phyloP scores from a whole-genome alignment of 163 green algal species.

The Volvox carteri region DNA sequence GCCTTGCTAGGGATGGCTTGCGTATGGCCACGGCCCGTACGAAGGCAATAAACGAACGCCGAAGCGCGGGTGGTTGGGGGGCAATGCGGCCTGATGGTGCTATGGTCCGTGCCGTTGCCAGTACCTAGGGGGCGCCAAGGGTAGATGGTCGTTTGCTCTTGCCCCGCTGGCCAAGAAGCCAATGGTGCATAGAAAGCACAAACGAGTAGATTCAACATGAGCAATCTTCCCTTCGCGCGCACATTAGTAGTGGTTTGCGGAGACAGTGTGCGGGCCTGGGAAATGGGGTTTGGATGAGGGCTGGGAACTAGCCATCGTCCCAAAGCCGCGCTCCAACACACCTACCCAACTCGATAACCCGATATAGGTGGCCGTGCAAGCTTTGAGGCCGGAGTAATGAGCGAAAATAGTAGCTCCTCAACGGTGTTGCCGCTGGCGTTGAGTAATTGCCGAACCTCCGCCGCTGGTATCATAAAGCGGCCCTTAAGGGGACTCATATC shows the following conservation, averaged over 20 bases:
- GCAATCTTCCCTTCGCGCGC: too few species aligned
- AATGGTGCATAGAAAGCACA: background rate
- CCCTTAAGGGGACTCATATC: conserved; percentile 55
- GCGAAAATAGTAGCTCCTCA: conserved; percentile 76
- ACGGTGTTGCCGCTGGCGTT: conserved; percentile 23
- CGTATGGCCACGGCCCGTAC: too few species aligned
- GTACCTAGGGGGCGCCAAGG: too few species aligned
- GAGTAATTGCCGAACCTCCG: conserved; percentile 68
- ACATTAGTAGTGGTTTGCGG: background rate
- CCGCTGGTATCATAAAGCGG: conserved; percentile 74
- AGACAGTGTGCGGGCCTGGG: too few species aligned
- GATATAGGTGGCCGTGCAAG: conserved; percentile 88
- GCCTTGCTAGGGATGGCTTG: background rate
- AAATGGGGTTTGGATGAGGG: background rate
- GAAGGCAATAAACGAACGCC: too few species aligned
- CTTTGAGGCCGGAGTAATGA: conserved; percentile 80
- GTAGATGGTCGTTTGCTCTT: too few species aligned
- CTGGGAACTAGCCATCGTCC: background rate
- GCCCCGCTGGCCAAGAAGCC: background rate
- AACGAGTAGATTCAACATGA: background rate
- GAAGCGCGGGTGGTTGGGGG: too few species aligned
- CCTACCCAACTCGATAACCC: conserved; percentile 89
- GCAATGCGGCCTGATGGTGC: too few species aligned
- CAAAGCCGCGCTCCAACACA: background rate
- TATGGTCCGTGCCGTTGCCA: too few species aligned